phyloP scores from a whole-genome alignment of 768 basidiomycete genomes.

The Mycena olivaceomarginata region DNA sequence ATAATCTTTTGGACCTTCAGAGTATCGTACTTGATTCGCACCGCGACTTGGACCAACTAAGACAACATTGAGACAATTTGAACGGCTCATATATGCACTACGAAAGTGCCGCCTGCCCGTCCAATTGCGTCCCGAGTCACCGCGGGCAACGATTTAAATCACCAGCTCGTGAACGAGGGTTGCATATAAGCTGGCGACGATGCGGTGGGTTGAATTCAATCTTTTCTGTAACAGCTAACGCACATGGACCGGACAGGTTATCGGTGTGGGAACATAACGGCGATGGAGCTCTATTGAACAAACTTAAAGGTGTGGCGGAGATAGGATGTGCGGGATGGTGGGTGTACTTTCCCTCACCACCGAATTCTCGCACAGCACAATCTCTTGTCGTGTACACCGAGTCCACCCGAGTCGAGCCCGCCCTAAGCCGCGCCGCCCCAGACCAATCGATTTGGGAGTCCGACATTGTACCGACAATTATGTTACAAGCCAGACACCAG shows the following conservation, averaged over 20 bases:
- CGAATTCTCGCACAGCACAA: conserved; percentile 62
- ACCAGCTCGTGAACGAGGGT: conserved; percentile 97
- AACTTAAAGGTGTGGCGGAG: conserved; percentile 89
- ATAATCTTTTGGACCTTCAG: conserved; percentile 16
- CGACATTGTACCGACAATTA: too few relatives aligned
- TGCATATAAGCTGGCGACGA: conserved; percentile 96
- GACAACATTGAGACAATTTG: too few relatives aligned
- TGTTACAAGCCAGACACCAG: too few relatives aligned
- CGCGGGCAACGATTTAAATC: conserved; percentile 50
- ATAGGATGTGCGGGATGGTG: conserved; percentile 90
- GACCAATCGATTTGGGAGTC: too few relatives aligned
- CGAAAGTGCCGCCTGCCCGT: too few relatives aligned
- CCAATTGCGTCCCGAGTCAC: too few relatives aligned
- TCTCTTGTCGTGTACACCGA: conserved; percentile 69
- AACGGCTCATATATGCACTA: too few relatives aligned
- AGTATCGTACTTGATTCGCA: not conserved
- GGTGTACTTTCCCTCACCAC: conserved; percentile 51
- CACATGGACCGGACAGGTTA: conserved; percentile 53
- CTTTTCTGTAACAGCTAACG: conserved; percentile 45
- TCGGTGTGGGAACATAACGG: conserved; percentile 92
- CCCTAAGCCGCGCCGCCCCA: too few relatives aligned
- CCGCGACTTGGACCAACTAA: too few relatives aligned
- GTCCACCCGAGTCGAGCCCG: too few relatives aligned
- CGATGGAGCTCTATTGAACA: conserved; percentile 81
- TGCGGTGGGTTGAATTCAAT: conserved; percentile 94